Evolutionary conservation across 2,329 filamentous ascomycete species (phyloP).

Genomic region (Fusarium gaditjirri): DNA sequence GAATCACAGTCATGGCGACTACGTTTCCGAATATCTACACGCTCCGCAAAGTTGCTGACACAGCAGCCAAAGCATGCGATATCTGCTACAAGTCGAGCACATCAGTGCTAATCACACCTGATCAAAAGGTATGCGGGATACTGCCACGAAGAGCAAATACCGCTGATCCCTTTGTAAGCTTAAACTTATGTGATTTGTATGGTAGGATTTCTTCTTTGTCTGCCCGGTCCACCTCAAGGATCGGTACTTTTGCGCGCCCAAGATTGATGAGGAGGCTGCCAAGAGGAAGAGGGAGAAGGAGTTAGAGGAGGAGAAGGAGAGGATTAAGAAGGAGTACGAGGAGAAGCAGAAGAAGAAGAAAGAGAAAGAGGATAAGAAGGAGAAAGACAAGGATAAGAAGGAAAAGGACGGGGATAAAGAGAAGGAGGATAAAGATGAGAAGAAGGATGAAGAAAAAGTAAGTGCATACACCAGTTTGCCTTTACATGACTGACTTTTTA

Average conservation of each 20-base stretch:
- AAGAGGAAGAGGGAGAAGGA: constrained; percentile 71
- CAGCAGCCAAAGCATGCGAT: constrained; percentile 84
- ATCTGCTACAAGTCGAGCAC: constrained; percentile 91
- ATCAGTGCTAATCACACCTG: constrained; percentile 87
- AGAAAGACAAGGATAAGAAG: constrained; percentile 57
- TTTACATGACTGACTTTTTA: background rate
- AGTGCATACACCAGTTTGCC: background rate
- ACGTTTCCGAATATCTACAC: constrained; percentile 81
- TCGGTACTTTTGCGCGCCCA: constrained; percentile 79
- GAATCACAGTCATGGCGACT: constrained; percentile 52
- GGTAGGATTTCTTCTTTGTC: constrained; percentile 87
- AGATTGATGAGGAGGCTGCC: constrained; percentile 74
- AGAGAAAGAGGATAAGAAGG: constrained; percentile 63
- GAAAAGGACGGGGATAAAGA: constrained; percentile 54
- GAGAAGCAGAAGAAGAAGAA: constrained; percentile 75
- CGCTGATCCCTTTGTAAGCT: constrained; percentile 14
- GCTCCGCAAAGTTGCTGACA: constrained; percentile 86
- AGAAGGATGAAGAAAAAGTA: constrained; percentile 35
- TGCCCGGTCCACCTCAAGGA: constrained; percentile 88
- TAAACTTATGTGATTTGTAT: constrained; percentile 18
- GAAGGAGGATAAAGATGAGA: constrained; percentile 47
- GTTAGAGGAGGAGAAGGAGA: constrained; percentile 71
- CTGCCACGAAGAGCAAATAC: background rate
- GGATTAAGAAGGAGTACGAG: constrained; percentile 80
- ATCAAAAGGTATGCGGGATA: constrained; percentile 76